Conservation (phyloP, 129 eudicot genomes). For the Artemisia annua region DNA sequence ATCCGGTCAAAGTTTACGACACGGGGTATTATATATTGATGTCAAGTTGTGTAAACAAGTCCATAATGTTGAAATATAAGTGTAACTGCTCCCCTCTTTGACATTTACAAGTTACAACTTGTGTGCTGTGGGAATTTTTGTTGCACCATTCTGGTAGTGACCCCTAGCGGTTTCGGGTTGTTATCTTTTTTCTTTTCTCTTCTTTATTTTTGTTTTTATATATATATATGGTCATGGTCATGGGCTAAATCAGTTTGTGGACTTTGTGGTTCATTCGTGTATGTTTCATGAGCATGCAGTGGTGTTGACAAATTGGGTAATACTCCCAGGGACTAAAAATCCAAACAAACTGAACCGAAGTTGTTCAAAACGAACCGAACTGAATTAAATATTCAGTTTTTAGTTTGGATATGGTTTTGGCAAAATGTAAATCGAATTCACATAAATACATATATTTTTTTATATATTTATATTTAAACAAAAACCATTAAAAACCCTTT, state of each 20-base stretch:
- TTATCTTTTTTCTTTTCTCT: neutral
- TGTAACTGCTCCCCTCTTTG: conserved; percentile 11
- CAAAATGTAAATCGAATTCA: no score
- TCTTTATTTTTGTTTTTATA: no score
- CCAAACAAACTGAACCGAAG: no score
- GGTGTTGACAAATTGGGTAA: no score
- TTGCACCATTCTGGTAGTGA: conserved; percentile 4
- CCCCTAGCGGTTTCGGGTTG: conserved; percentile 27
- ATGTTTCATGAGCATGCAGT: no score
- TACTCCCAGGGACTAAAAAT: no score
- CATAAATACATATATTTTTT: no score
- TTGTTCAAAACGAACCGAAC: no score
- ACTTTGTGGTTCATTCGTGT: neutral
- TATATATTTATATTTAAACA: no score
- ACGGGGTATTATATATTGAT: neutral
- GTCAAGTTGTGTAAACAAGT: conserved; percentile 8
- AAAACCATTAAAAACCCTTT: no score
- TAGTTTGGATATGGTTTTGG: no score
- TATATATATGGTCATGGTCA: neutral
- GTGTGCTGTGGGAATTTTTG: conserved; percentile 4
- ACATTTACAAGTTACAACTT: conserved; percentile 25
- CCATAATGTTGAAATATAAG: conserved; percentile 12
- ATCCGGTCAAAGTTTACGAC: neutral
- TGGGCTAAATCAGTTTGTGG: neutral
- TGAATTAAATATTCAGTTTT: no score